phyloP scores from a whole-genome alignment of 805 yeast species.

The Saccharomycodes ludwigii region DNA sequence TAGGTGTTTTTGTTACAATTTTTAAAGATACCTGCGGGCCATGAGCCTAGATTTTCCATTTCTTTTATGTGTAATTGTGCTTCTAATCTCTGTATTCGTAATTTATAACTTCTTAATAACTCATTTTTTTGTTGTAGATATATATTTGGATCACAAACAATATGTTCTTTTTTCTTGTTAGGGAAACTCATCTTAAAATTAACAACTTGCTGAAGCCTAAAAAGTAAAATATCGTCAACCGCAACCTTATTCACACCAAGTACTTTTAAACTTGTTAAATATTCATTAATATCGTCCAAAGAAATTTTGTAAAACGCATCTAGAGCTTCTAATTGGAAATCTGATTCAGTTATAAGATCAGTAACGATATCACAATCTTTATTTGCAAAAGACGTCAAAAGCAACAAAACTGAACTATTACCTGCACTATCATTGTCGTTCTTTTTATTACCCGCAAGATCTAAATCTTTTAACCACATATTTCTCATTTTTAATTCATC shows the following conservation, averaged over 20 bases:
- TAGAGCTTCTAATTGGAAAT: not conserved
- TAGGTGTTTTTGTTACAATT: not conserved
- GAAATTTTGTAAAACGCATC: not conserved
- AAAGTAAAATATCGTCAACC: not conserved
- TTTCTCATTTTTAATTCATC: slow-evolving; percentile 43
- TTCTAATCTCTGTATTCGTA: slow-evolving; percentile 51
- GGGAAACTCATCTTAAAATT: no score
- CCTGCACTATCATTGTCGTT: not conserved
- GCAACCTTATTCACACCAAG: not conserved
- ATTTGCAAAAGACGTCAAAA: slow-evolving; percentile 17
- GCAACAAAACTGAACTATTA: not conserved
- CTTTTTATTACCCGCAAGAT: no score
- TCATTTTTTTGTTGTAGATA: not conserved
- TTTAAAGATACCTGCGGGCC: slow-evolving; percentile 31
- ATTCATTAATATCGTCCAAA: not conserved
- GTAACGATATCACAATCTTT: slow-evolving; percentile 1
- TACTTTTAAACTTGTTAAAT: not conserved
- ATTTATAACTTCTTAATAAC: not conserved
- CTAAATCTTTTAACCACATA: slow-evolving; percentile 55
- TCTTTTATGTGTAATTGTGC: slow-evolving; percentile 65
- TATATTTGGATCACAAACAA: not conserved
- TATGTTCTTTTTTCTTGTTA: no score
- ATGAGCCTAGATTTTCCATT: slow-evolving; percentile 37
- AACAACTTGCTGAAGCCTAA: no score
- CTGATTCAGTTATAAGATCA: not conserved